Evolutionary conservation across 257 asterid species (phyloP).

Genomic region (Thymus quinquecostatus): DNA sequence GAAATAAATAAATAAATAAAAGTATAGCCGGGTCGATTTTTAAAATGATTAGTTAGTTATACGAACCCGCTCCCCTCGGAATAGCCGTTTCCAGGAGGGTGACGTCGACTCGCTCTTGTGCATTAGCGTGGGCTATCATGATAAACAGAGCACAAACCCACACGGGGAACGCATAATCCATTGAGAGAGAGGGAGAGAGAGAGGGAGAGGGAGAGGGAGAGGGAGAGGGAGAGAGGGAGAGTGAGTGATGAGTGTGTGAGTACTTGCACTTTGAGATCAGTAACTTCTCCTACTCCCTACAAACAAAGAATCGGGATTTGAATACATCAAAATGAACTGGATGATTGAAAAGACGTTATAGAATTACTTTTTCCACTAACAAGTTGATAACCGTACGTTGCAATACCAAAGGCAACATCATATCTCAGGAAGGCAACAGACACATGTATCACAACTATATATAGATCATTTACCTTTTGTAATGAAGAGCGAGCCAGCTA

Average conservation of each 20-base stretch:
- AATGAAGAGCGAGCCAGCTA: background rate
- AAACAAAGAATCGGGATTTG: conserved; percentile 16
- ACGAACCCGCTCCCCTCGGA: too few species aligned
- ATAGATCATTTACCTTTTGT: background rate
- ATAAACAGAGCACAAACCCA: too few species aligned
- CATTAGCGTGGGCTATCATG: too few species aligned
- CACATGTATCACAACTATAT: background rate
- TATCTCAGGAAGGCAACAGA: background rate
- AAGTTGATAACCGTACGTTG: background rate
- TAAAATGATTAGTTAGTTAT: too few species aligned
- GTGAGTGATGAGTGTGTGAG: background rate
- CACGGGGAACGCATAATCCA: too few species aligned
- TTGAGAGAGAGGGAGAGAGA: too few species aligned
- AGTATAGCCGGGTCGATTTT: too few species aligned
- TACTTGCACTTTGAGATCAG: conserved; percentile 72
- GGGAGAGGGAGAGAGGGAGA: too few species aligned
- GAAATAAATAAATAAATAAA: too few species aligned
- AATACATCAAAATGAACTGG: background rate
- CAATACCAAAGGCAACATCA: background rate
- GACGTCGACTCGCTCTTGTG: too few species aligned
- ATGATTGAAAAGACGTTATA: background rate
- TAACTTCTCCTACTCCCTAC: conserved; percentile 69
- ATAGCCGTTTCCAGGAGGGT: too few species aligned
- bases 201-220: too few species aligned
- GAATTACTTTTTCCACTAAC: background rate